Percentiles rank a stretch among this genome's conserved stretches.
Conservation (phyloP, 108 stramenopile species). For the Discostella pseudostelligera region DNA sequence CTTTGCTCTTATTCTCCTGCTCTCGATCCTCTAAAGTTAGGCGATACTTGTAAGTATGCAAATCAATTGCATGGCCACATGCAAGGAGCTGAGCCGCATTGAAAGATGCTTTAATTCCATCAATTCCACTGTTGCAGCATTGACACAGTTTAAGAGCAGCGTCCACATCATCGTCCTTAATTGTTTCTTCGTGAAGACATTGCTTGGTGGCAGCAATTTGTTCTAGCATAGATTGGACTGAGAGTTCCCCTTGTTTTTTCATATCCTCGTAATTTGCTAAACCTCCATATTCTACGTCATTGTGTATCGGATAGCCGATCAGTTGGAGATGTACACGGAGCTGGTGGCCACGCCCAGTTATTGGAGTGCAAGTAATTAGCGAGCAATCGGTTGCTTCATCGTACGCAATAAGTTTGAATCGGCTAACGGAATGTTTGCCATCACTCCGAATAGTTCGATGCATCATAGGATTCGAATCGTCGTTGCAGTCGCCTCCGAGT, state of each 20-base stretch:
- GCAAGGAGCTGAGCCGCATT: conserved; percentile 67
- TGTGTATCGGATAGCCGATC: conserved; percentile 77
- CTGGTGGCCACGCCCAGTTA: conserved; percentile 93
- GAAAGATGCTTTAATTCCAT: conserved; percentile 50
- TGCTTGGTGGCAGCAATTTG: neutral
- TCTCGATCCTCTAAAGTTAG: conserved; percentile 9
- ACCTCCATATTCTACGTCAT: conserved; percentile 85
- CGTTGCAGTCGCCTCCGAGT: neutral
- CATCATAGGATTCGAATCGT: conserved; percentile 46
- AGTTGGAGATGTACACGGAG: conserved; percentile 82
- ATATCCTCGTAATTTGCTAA: neutral
- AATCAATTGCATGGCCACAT: conserved; percentile 65
- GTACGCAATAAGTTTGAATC: conserved; percentile 61
- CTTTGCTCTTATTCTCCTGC: neutral
- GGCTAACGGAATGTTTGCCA: conserved; percentile 69
- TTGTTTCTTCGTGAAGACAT: conserved; percentile 31
- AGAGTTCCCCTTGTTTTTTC: conserved; percentile 5
- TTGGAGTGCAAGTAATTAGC: conserved; percentile 65
- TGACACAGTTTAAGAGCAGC: conserved; percentile 44
- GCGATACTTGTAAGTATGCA: conserved; percentile 70
- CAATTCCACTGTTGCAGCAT: conserved; percentile 42
- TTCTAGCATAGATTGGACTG: conserved; percentile 12
- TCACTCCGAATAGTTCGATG: conserved; percentile 48
- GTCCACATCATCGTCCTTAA: conserved; percentile 34
- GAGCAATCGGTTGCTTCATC: conserved; percentile 55